Evolutionary conservation across 352 stramenopile species (phyloP), one percentile per base, ranked within the genome.

Genomic region (Phytophthora fragariaefolia): DNA sequence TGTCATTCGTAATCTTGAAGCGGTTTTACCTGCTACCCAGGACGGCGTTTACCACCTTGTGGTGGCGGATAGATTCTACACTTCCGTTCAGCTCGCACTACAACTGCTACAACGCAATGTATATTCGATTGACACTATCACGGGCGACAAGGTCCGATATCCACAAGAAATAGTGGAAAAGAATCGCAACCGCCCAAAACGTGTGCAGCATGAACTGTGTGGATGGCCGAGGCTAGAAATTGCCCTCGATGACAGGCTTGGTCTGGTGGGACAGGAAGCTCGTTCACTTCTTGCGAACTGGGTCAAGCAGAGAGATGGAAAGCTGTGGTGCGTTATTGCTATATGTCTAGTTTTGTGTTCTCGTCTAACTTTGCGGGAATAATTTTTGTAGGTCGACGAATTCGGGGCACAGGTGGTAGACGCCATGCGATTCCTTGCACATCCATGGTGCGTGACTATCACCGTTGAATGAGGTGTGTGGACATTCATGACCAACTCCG

Each of bases 51-150:
- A n/a, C n/a, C n/a, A n/a, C n/a, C n/a, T n/a, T n/a, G n/a, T n/a
- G n/a, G n/a, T n/a, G n/a, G n/a, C n/a, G n/a, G n/a, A n/a, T n/a
- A n/a, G n/a, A n/a, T n/a, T n/a, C n/a, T n/a, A n/a, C n/a, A n/a
- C n/a, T n/a, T n/a, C n/a, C n/a, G n/a, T n/a, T n/a, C n/a, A n/a
- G n/a, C n/a, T n/a, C n/a, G n/a, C n/a, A n/a, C n/a, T n/a, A n/a
- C n/a, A n/a, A n/a, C n/a, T n/a, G n/a, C n/a, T n/a, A n/a, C 50
- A 61, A 7, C 56, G 56, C 2, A 40, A 62, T 4, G 43, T 66
- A 3, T 71, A 66, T 24, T 45, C 9, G 5, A 47, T 66, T n/a
- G 62, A 54, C 0, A 70, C 53, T 4, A 64, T 63, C 42, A 40
- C 23, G 28, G 28, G 32, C 6, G 23, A 47, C 20, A 36, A 13